phyloP scores from a whole-genome alignment of 257 asterid genomes.

The Plectranthus barbatus region DNA sequence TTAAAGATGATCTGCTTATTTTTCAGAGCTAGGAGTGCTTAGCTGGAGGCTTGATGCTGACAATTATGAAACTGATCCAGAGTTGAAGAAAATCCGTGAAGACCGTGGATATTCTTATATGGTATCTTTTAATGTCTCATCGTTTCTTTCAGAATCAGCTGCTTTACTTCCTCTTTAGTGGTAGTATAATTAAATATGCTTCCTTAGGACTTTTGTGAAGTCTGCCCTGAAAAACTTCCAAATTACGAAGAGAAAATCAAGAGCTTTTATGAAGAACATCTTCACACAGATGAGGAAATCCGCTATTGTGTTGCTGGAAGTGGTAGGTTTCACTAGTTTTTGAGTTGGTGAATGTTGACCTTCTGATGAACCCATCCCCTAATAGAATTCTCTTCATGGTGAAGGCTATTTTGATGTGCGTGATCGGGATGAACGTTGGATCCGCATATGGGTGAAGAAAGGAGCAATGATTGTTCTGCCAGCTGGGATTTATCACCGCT shows the following conservation, averaged over 20 bases:
- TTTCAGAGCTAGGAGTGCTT: conserved; percentile 80
- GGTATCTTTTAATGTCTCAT: conserved; percentile 31
- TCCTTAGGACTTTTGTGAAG: conserved; percentile 76
- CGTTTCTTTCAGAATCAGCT: background rate
- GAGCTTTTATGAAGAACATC: conserved; percentile 78
- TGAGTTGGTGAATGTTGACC: background rate
- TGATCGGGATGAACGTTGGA: conserved; percentile 67
- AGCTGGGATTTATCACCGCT: conserved; percentile 94
- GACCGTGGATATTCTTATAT: conserved; percentile 75
- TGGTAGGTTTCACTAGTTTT: conserved; percentile 37
- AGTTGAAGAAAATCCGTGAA: conserved; percentile 76
- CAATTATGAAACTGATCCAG: conserved; percentile 82
- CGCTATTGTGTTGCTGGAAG: conserved; percentile 92
- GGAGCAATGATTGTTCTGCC: conserved; percentile 89
- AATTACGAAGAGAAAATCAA: conserved; percentile 84
- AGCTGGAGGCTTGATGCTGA: conserved; percentile 96
- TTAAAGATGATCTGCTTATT: conserved; percentile 2
- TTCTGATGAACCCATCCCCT: background rate
- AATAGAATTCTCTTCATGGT: background rate
- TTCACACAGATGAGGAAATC: conserved; percentile 95
- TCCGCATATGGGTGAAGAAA: conserved; percentile 82
- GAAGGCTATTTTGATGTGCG: conserved; percentile 95
- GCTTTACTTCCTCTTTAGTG: background rate
- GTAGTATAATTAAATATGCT: background rate
- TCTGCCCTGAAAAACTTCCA: conserved; percentile 81